Base-by-base conservation (phyloP, 495 filamentous ascomycete genomes). In the Xylaria longipes region DNA sequence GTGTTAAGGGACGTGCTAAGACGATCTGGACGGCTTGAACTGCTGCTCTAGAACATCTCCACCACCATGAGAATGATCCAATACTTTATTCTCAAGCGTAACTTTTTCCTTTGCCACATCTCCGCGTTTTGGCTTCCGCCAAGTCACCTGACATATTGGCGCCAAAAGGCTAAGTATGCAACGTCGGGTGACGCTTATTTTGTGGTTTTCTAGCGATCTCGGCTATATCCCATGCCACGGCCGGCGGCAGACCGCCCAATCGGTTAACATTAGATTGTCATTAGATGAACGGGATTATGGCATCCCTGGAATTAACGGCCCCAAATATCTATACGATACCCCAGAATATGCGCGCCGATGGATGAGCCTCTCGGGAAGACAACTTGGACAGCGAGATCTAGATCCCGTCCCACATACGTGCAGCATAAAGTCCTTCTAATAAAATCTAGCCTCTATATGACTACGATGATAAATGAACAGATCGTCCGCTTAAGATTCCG, bases 141-240 rank as follows among this genome's bases (percentile, higher is more conserved):
- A 35, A 20, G 25, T 65, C 62, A 33, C 62, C 62, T 65, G 25
- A 46, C 14, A 15, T 46, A 20, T 48, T 65, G 22, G 37, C 22
- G 27, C 17, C 27, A 33, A 65, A 65, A 48, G 25, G 39, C 41
- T 29, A 65, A 65, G 62, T 48, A 65, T 65, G 39, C 7, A 31
- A 65, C 27, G 41, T 65, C 41, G 27, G 62, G 41, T 65, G 39
- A 45, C 25, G 33, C 41, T 33, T 20, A 4, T 29, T 43, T 43
- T 65, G 41, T 41, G 41, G 62, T 46, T 33, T 65, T 46, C 62
- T 20, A 27, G 41, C 39, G 2, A 14, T 65, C 62, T 65, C 62
- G 62, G 62, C 62, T 65, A 65, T 65, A 65, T 65, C 14, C 62
- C 17, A 65, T 48, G 27, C 62, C 41, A 27, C 62, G 41, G 62